Evolutionary conservation across 2,329 filamentous ascomycete genomes (phyloP).

Genomic region (Stagonosporopsis cucurbitacearum): DNA sequence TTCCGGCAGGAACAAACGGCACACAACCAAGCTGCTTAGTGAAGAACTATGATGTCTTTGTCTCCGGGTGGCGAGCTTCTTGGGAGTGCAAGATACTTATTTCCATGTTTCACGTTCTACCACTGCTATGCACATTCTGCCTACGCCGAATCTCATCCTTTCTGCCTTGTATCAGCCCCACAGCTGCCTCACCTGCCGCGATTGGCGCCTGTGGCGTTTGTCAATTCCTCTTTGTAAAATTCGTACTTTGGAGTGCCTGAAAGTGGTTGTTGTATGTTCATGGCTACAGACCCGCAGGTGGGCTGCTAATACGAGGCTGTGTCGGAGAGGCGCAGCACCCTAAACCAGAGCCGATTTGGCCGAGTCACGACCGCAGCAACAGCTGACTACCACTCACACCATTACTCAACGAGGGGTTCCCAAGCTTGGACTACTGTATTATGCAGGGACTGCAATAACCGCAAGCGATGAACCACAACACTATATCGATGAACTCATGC

Average conservation of each 20-base stretch:
- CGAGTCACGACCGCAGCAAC: not conserved
- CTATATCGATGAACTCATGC: not conserved
- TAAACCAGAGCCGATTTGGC: not conserved
- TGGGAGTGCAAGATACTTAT: not conserved
- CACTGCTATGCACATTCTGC: not conserved
- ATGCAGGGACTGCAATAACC: not conserved
- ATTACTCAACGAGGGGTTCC: not conserved
- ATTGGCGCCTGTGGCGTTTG: not conserved
- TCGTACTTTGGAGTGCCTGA: not conserved
- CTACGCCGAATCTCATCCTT: not conserved
- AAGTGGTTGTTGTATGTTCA: not conserved
- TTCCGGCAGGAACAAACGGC: conserved; percentile 11
- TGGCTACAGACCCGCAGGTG: not conserved
- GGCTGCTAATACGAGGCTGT: not conserved
- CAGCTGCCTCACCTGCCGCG: not conserved
- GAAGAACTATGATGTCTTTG: not conserved
- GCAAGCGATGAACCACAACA: not conserved
- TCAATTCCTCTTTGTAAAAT: not conserved
- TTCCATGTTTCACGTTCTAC: not conserved
- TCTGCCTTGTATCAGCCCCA: conserved; percentile 7
- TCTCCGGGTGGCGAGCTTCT: not conserved
- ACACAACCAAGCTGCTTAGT: not conserved
- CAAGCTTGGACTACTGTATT: not conserved
- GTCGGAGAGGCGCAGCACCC: not conserved
- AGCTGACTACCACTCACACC: not conserved